A percentile compares a stretch with the other conserved stretches of the same genome.
Conservation (phyloP, 352 stramenopile species). For the Globisporangium mamillatum region DNA sequence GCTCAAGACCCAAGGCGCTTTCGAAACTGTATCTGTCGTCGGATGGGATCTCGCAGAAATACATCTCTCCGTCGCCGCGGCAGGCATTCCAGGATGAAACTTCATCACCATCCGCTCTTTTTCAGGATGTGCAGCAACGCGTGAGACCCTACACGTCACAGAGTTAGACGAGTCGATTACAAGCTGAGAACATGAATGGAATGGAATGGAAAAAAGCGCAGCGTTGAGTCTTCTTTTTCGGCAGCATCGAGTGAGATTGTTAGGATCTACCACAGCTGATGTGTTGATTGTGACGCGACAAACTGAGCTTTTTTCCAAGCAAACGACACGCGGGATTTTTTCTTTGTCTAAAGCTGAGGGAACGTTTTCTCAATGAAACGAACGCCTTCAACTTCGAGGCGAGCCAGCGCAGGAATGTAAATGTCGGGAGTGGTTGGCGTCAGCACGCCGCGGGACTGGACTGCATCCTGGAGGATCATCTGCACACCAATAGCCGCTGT, state of each 20-base stretch:
- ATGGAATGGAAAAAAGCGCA: not conserved
- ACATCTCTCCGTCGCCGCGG: conserved; percentile 40
- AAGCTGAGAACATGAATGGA: not conserved
- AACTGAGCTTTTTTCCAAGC: not conserved
- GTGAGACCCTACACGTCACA: conserved; percentile 18
- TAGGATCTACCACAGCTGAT: not conserved
- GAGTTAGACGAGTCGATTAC: not conserved
- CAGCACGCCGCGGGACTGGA: conserved; percentile 81
- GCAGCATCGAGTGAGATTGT: not conserved
- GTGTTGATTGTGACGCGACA: conserved; percentile 1
- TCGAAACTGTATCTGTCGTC: conserved; percentile 71
- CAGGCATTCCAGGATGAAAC: conserved; percentile 18
- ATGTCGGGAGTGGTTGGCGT: conserved; percentile 90
- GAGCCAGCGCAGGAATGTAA: conserved; percentile 82
- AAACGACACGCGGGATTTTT: not conserved
- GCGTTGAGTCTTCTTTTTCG: not conserved
- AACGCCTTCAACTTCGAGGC: conserved; percentile 85
- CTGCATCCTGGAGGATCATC: conserved; percentile 90
- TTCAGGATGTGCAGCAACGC: conserved; percentile 16
- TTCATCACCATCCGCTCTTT: conserved; percentile 8
- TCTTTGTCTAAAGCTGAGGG: conserved; percentile 21
- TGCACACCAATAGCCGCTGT: conserved; percentile 92
- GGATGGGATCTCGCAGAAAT: conserved; percentile 71
- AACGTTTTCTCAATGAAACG: conserved; percentile 85
- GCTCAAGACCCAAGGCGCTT: conserved; percentile 44